Conservation (phyloP, 2,329 filamentous ascomycete species). For the Penicillium sclerotiorum region DNA sequence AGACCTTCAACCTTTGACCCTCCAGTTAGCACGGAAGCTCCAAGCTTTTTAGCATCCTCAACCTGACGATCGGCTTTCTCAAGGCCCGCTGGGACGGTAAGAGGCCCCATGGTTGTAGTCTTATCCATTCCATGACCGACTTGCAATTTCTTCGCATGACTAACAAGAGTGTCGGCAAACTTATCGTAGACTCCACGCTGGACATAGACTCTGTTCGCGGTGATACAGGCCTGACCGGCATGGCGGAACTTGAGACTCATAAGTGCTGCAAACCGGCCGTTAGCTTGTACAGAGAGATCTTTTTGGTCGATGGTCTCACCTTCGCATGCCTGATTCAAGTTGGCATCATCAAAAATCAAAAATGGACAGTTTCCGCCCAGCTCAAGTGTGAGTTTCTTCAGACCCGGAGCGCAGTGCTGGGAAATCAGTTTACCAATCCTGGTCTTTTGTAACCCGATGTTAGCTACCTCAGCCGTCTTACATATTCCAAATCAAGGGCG, state of each 20-base stretch:
- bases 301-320: too few relatives aligned
- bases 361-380: slow-evolving; percentile 65
- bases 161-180: slow-evolving; percentile 53
- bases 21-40: slow-evolving; percentile 62
- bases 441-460: too few relatives aligned
- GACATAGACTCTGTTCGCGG: slow-evolving; percentile 41
- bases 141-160: slow-evolving; percentile 49
- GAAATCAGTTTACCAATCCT: slow-evolving; percentile 62
- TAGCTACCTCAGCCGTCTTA: too few relatives aligned
- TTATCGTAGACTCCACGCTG: slow-evolving; percentile 46
- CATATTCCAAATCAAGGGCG: too few relatives aligned
- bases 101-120: slow-evolving; percentile 58
- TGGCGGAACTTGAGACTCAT: slow-evolving; percentile 36
- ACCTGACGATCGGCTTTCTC: slow-evolving; percentile 59
- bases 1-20: slow-evolving; percentile 50
- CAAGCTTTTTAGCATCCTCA: slow-evolving; percentile 62
- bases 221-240: slow-evolving; percentile 41
- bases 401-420: slow-evolving; percentile 57
- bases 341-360: slow-evolving; percentile 62
- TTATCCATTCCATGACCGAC: slow-evolving; percentile 57
- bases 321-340: slow-evolving; percentile 49
- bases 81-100: slow-evolving; percentile 56
- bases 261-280: slow-evolving; percentile 22
- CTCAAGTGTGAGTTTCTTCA: slow-evolving; percentile 65
- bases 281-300: too few relatives aligned